Conservation (phyloP, 1,284 basidiomycete genomes). For the Coriolopsis trogii region DNA sequence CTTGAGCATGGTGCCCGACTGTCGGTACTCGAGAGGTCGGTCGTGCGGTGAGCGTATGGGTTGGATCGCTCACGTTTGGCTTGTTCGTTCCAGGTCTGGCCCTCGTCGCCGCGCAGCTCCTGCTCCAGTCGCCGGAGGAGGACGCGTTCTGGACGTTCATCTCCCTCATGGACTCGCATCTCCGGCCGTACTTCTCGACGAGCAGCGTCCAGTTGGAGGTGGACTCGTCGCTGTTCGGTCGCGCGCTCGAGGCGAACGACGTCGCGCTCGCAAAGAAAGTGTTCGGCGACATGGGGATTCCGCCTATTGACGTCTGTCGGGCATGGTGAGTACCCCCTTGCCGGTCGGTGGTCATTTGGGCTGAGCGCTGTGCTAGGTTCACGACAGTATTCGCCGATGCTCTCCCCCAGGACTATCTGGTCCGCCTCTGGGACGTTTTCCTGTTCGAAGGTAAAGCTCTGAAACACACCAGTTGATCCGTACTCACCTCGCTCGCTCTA, state of each 20-base stretch:
- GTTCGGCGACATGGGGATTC: conserved; percentile 64
- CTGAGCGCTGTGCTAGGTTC: conserved; percentile 52
- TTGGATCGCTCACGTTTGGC: conserved; percentile 7
- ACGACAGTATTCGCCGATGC: conserved; percentile 74
- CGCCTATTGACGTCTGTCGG: conserved; percentile 57
- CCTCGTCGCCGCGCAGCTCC: conserved; percentile 75
- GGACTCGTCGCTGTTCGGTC: conserved; percentile 78
- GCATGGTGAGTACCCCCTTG: conserved; percentile 52
- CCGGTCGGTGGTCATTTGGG: background rate
- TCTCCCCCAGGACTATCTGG: conserved; percentile 77
- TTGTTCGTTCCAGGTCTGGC: conserved; percentile 59
- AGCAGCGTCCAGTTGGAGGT: conserved; percentile 78
- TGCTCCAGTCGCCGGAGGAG: conserved; percentile 86
- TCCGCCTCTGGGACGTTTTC: conserved; percentile 88
- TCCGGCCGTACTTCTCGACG: conserved; percentile 82
- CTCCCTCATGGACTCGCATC: conserved; percentile 78
- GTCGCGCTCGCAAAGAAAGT: conserved; percentile 66
- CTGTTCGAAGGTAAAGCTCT: conserved; percentile 85
- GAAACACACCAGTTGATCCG: too few species aligned
- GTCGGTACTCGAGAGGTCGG: conserved; percentile 65
- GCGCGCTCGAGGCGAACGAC: conserved; percentile 74
- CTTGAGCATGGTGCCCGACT: conserved; percentile 79
- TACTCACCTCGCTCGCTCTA: conserved; percentile 30
- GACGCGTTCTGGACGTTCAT: conserved; percentile 95
- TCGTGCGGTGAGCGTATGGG: background rate